These are phyloP conservation scores for Naegleria gruberi DNA, from an alignment of 208 protist genomes.

Conservation along the genomic window DNA sequence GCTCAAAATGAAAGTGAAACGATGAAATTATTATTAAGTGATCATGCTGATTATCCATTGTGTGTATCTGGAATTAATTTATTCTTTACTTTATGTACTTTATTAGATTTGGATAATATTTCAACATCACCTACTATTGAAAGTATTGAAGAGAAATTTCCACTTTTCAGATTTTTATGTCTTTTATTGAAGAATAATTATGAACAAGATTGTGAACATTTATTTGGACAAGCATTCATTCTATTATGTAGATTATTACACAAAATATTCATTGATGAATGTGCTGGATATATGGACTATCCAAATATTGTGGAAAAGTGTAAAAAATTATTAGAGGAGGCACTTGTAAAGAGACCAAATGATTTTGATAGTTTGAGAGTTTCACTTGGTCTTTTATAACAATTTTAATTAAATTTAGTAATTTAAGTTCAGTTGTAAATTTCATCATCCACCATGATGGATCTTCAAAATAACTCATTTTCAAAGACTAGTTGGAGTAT, in stretches of 20 bases:
- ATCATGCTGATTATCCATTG: conserved; percentile 2
- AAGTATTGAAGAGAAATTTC: conserved; percentile 1
- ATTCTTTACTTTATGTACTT: background rate
- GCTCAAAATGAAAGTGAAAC: conserved; percentile 66
- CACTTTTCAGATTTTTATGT: background rate
- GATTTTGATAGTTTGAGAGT: too few species aligned
- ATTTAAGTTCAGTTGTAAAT: too few species aligned
- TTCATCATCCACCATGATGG: too few species aligned
- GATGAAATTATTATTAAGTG: background rate
- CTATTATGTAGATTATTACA: background rate
- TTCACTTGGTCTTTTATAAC: too few species aligned
- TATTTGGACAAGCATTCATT: too few species aligned
- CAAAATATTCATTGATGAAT: background rate
- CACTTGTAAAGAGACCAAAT: background rate
- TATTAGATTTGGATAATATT: background rate
- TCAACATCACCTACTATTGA: background rate
- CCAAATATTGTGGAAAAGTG: background rate
- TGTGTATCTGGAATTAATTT: conserved; percentile 14
- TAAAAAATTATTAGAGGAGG: background rate
- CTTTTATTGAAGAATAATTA: background rate
- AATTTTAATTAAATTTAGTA: too few species aligned
- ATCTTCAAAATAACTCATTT: too few species aligned
- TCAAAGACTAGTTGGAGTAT: too few species aligned
- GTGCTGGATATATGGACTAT: background rate
- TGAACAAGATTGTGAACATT: background rate